Evolutionary conservation across 23 red algal genomes (phyloP).

Genomic region (Agarophyton chilense): DNA sequence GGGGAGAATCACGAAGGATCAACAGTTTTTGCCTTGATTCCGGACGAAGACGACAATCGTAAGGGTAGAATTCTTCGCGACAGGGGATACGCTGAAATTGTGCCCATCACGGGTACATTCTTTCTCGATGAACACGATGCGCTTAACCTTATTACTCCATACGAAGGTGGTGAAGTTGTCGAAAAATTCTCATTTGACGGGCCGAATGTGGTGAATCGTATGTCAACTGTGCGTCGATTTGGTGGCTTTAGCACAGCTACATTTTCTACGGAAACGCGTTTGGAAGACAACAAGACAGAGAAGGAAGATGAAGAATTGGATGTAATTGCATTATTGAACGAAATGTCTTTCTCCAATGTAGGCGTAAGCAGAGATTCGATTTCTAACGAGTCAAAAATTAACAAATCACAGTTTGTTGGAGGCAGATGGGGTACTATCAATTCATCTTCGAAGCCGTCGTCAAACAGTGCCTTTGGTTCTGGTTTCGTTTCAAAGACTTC

Average conservation of each 20-base stretch:
- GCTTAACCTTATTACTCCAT: constrained; percentile 85
- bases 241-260: constrained; percentile 91
- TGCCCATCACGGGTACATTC: constrained; percentile 91
- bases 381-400: background rate
- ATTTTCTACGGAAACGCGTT: constrained; percentile 86
- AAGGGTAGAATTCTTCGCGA: constrained; percentile 90
- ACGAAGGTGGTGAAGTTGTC: constrained; percentile 95
- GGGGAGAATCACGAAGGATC: constrained; percentile 90
- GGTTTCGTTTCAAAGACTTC: constrained; percentile 20
- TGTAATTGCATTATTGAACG: constrained; percentile 4
- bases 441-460: constrained; percentile 10
- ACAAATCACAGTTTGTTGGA: background rate
- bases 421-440: constrained; percentile 6
- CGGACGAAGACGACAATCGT: constrained; percentile 43
- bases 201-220: constrained; percentile 81
- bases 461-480: constrained; percentile 53
- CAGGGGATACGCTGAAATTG: constrained; percentile 96
- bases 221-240: constrained; percentile 93
- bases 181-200: constrained; percentile 91
- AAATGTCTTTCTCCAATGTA: background rate
- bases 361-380: background rate
- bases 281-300: background rate
- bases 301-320: constrained; percentile 7
- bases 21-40: constrained; percentile 91
- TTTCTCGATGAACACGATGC: constrained; percentile 70